phyloP scores from a whole-genome alignment of 208 protist genomes.

The Trypanosoma platydactyli region DNA sequence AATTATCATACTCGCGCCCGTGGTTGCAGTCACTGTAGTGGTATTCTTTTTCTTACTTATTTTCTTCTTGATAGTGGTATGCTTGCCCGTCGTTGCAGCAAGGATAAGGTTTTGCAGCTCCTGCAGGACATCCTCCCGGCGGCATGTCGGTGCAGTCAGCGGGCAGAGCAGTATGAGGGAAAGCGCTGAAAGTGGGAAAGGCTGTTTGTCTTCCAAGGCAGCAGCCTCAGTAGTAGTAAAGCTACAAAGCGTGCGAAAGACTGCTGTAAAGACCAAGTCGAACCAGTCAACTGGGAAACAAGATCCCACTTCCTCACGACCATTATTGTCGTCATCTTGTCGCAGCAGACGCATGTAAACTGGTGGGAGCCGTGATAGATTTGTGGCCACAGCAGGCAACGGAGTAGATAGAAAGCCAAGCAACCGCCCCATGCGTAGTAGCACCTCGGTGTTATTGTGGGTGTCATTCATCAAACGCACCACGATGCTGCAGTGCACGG shows the following conservation, averaged over 20 bases:
- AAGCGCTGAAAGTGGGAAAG: conserved; percentile 30
- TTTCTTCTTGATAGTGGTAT: neutral
- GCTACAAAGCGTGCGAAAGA: conserved; percentile 25
- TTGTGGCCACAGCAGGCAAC: conserved; percentile 15
- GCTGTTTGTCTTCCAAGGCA: conserved; percentile 5
- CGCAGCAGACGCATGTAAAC: conserved; percentile 23
- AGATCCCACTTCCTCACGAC: neutral
- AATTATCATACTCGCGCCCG: conserved; percentile 29
- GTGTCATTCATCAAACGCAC: conserved; percentile 14
- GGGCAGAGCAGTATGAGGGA: conserved; percentile 39
- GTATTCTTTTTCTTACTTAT: neutral
- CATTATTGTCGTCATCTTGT: neutral
- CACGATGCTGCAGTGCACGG: conserved; percentile 16
- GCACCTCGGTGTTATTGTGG: conserved; percentile 1
- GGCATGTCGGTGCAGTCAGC: conserved; percentile 40
- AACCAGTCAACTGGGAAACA: conserved; percentile 51
- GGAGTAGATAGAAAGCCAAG: conserved; percentile 29
- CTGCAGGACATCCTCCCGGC: conserved; percentile 40
- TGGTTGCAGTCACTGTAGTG: neutral
- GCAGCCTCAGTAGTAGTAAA: neutral
- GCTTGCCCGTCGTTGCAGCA: conserved; percentile 3
- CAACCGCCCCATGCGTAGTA: conserved; percentile 29
- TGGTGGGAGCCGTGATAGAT: conserved; percentile 6
- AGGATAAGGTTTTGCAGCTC: conserved; percentile 47
- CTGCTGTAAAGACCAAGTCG: conserved; percentile 37